phyloP scores from a whole-genome alignment of 2,329 filamentous ascomycete genomes.

The Ceratocystis variospora region DNA sequence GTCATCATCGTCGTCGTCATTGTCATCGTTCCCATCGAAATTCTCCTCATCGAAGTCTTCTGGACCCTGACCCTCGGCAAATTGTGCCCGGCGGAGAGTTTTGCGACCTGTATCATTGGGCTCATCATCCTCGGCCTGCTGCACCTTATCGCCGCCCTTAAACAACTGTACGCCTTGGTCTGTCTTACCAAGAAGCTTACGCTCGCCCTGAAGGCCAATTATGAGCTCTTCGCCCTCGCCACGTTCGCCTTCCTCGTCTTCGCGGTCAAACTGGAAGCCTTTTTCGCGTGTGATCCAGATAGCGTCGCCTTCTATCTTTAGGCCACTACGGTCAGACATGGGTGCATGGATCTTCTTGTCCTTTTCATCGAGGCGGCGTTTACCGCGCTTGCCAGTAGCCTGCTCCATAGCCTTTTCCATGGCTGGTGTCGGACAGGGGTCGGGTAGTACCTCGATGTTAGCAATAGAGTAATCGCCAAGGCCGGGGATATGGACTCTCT shows the following conservation, averaged over 20 bases:
- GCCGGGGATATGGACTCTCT: constrained; percentile 82
- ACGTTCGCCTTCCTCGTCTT: constrained; percentile 55
- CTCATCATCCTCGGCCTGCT: constrained; percentile 30
- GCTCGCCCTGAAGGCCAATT: constrained; percentile 71
- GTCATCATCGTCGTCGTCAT: constrained; percentile 28
- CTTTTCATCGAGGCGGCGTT: constrained; percentile 80
- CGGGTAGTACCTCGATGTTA: constrained; percentile 73
- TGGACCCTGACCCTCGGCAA: constrained; percentile 46
- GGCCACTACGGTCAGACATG: constrained; percentile 93
- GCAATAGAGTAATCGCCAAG: constrained; percentile 78
- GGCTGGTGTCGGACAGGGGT: constrained; percentile 86
- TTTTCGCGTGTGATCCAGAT: constrained; percentile 71
- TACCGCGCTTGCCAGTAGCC: constrained; percentile 64
- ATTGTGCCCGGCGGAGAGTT: constrained; percentile 41
- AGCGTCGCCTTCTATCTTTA: constrained; percentile 92
- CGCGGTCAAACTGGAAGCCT: constrained; percentile 60
- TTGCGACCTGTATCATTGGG: constrained; percentile 47
- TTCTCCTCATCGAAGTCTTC: constrained; percentile 39
- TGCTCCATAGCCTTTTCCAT: constrained; percentile 82
- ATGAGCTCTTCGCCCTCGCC: constrained; percentile 95
- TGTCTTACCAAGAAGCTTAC: constrained; percentile 66
- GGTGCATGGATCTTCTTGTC: constrained; percentile 93
- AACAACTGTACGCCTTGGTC: constrained; percentile 79
- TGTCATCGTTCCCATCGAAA: constrained; percentile 30
- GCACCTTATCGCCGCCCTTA: constrained; percentile 57